Evolutionary conservation across 495 filamentous ascomycete species (phyloP).

Genomic region (Aspergillus hancockii): DNA sequence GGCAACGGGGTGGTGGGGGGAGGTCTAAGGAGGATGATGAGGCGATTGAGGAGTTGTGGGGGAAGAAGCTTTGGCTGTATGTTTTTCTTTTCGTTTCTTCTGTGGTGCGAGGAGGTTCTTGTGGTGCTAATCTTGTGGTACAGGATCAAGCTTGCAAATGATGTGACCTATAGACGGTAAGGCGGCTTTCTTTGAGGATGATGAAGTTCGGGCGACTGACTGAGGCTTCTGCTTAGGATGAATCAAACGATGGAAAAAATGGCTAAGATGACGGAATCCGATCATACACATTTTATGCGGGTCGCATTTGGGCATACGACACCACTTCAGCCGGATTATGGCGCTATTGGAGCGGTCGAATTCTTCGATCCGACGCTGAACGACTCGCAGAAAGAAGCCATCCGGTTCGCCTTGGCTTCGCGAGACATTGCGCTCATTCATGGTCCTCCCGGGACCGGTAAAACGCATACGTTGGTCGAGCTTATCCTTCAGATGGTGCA

Average conservation of each 20-base stretch:
- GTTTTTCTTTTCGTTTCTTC: constrained; percentile 17
- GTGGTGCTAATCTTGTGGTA: constrained; percentile 13
- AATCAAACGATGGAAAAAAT: constrained; percentile 83
- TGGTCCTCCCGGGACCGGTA: constrained; percentile 93
- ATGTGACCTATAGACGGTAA: constrained; percentile 85
- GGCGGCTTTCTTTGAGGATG: constrained; percentile 2
- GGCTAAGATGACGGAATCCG: constrained; percentile 66
- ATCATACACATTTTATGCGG: constrained; percentile 73
- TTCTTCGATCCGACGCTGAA: constrained; percentile 84
- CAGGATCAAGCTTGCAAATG: constrained; percentile 90
- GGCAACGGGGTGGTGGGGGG: constrained; percentile 55
- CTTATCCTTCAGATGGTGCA: constrained; percentile 83
- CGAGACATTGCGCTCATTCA: constrained; percentile 90
- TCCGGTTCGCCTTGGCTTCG: constrained; percentile 82
- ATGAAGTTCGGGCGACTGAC: constrained; percentile 8
- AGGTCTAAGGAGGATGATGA: constrained; percentile 54
- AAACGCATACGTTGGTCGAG: constrained; percentile 96
- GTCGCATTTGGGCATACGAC: constrained; percentile 73
- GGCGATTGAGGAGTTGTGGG: constrained; percentile 59
- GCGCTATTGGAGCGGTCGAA: constrained; percentile 60
- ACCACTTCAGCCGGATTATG: constrained; percentile 44
- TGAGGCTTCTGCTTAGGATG: constrained; percentile 59
- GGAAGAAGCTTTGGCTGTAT: constrained; percentile 65
- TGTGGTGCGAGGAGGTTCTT: neutral
- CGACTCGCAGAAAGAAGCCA: constrained; percentile 86